Evolutionary conservation across 2,329 filamentous ascomycete genomes (phyloP).

Genomic region (Drechslerella coelobrocha): DNA sequence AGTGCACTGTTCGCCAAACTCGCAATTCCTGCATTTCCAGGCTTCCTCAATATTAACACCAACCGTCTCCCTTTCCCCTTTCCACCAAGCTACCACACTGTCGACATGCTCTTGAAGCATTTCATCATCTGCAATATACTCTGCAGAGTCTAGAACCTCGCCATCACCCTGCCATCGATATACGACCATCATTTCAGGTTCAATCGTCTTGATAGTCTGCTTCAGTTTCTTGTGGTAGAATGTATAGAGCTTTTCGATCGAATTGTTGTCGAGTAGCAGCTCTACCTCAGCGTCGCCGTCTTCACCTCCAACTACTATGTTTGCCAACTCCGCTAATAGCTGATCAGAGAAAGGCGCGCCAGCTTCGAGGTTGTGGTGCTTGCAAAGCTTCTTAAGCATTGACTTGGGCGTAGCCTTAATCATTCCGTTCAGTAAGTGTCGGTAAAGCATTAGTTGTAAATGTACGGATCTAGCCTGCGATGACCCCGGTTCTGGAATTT

Average conservation of each 20-base stretch:
- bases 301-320: conserved; percentile 14
- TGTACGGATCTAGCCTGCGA: conserved; percentile 74
- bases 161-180: conserved; percentile 63
- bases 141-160: conserved; percentile 65
- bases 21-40: conserved; percentile 82
- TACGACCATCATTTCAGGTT: conserved; percentile 66
- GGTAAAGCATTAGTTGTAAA: conserved; percentile 90
- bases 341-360: conserved; percentile 74
- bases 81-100: conserved; percentile 85
- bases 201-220: conserved; percentile 66
- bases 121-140: conserved; percentile 71
- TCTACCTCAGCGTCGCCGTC: conserved; percentile 56
- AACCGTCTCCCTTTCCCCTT: conserved; percentile 71
- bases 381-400: conserved; percentile 69
- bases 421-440: conserved; percentile 79
- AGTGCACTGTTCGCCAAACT: conserved; percentile 77
- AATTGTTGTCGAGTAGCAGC: conserved; percentile 67
- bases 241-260: conserved; percentile 67
- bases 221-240: conserved; percentile 63
- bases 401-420: conserved; percentile 71
- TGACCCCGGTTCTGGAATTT: conserved; percentile 65
- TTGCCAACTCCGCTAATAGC: conserved; percentile 62
- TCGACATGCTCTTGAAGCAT: conserved; percentile 71
- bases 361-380: conserved; percentile 73
- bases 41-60: conserved; percentile 85